These are phyloP conservation scores for Sordariomycetes sp. DNA, from an alignment of 2,329 filamentous ascomycete species.

Conservation along the genomic window DNA sequence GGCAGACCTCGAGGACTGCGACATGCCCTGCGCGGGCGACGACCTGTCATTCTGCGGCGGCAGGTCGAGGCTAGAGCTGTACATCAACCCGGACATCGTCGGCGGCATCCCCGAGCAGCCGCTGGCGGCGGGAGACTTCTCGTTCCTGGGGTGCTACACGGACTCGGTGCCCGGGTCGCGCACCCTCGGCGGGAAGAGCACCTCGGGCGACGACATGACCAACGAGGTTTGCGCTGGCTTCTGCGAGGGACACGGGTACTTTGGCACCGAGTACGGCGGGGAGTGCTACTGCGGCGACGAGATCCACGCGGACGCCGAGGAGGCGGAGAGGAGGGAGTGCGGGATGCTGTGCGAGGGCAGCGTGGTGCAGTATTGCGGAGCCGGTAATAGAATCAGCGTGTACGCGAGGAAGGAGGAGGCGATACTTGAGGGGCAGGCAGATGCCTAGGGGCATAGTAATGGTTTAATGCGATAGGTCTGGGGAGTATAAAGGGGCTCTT, in stretches of 20 bases:
- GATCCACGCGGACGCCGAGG: slow-evolving; percentile 16
- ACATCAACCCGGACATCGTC: slow-evolving; percentile 16
- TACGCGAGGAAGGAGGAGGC: slow-evolving; percentile 17
- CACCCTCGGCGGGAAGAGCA: slow-evolving; percentile 17
- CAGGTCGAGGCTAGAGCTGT: slow-evolving; percentile 21
- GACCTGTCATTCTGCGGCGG: slow-evolving; percentile 22
- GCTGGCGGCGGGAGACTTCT: slow-evolving; percentile 19
- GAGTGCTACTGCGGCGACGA: slow-evolving; percentile 26
- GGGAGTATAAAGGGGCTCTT: too few relatives aligned
- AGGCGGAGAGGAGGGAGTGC: slow-evolving; percentile 23
- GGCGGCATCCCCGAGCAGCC: slow-evolving; percentile 20
- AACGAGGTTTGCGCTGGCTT: slow-evolving; percentile 20
- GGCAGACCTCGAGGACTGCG: slow-evolving; percentile 21
- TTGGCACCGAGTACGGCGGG: slow-evolving; percentile 27
- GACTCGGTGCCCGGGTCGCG: slow-evolving; percentile 20
- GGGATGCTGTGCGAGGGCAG: slow-evolving; percentile 30
- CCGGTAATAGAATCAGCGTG: slow-evolving; percentile 24
- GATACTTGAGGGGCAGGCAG: too few relatives aligned
- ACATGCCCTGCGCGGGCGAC: slow-evolving; percentile 23
- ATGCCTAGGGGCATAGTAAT: too few relatives aligned
- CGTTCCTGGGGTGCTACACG: slow-evolving; percentile 24
- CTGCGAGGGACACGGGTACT: slow-evolving; percentile 20
- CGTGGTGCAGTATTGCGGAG: slow-evolving; percentile 27
- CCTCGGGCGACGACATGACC: slow-evolving; percentile 19
- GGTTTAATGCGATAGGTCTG: neutral